These are phyloP conservation scores for Manihot esculenta DNA, from an alignment of 441 rosid species.

Conservation along the genomic window DNA sequence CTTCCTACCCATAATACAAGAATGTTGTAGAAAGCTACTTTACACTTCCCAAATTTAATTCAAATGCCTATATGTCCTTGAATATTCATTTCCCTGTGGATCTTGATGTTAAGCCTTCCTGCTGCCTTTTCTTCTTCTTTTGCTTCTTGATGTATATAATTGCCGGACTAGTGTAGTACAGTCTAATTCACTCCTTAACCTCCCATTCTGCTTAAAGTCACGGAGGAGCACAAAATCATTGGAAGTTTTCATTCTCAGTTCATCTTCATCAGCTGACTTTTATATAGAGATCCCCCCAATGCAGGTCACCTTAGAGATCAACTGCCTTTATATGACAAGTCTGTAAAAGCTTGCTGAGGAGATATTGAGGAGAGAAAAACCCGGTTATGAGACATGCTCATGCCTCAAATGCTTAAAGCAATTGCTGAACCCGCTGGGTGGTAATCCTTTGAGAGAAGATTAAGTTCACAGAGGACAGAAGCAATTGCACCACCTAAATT, in stretches of 20 bases:
- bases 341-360: constrained; percentile 71
- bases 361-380: constrained; percentile 49
- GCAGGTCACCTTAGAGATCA: constrained; percentile 15
- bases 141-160: constrained; percentile 50
- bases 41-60: not conserved
- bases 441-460: constrained; percentile 74
- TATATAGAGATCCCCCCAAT: constrained; percentile 12
- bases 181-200: constrained; percentile 48
- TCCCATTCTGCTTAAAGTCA: constrained; percentile 61
- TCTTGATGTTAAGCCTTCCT: constrained; percentile 29
- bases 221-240: constrained; percentile 26
- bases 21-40: too few species aligned
- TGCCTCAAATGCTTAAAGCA: constrained; percentile 57
- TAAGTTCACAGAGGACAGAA: constrained; percentile 92
- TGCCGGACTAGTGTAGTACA: constrained; percentile 34
- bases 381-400: constrained; percentile 65
- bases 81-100: not conserved
- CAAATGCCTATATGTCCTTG: not conserved
- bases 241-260: constrained; percentile 47
- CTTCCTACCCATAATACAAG: too few species aligned
- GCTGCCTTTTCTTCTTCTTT: constrained; percentile 38
- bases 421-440: constrained; percentile 67
- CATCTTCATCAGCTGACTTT: constrained; percentile 38
- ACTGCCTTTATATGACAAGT: too few species aligned
- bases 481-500: constrained; percentile 91